Base-by-base conservation (phyloP, 106 monocot species). In the Dendrobium huoshanense region DNA sequence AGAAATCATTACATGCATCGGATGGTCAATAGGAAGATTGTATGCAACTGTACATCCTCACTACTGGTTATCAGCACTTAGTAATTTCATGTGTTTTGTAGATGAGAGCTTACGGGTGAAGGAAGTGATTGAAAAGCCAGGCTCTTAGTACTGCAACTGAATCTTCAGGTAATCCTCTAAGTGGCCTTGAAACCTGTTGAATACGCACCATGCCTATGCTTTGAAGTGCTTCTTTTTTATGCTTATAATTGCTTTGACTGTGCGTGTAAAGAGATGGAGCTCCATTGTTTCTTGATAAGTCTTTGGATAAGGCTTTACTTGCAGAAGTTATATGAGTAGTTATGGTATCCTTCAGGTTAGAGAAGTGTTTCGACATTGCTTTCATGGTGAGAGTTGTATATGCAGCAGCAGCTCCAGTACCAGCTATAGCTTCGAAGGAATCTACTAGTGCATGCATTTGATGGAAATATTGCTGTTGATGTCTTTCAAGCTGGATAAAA, bases 351-450 rank as follows among this genome's bases (percentile, higher is more conserved):
- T 88, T 82, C 13, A 95, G 80, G 77, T 88, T 90, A 17, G 68
- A 85, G 79, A 95, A 95, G 78, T 95, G 95, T 29, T 82, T 86
- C 4, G 84, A 89, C 95, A 95, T 95, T 43, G 92, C 95, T 85
- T 93, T 88, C 42, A 86, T 86, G 13, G 91, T 91, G 47, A 95
- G 91, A 37, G 86, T 74, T 49, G 87, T 93, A 77, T 93, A 95
- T 25, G 84, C 81, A 51, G 87, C 72, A n/a, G 93, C 90, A 40
- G 90, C 84, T 16, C 86, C 95, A 43, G 8, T 41, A 4, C 92
- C 95, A 22, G 90, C 87, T 41, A 91, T 55, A 10, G 81, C 48
- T 76, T 92, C 93, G 64, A 95, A 95, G 25, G 87, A 81, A 40
- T 91, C 77, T 29, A 91, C 77, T 29, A 93, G 86, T 45, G 42